Evolutionary conservation across 2,329 filamentous ascomycete species (phyloP).

Genomic region (Xylaria sp.): DNA sequence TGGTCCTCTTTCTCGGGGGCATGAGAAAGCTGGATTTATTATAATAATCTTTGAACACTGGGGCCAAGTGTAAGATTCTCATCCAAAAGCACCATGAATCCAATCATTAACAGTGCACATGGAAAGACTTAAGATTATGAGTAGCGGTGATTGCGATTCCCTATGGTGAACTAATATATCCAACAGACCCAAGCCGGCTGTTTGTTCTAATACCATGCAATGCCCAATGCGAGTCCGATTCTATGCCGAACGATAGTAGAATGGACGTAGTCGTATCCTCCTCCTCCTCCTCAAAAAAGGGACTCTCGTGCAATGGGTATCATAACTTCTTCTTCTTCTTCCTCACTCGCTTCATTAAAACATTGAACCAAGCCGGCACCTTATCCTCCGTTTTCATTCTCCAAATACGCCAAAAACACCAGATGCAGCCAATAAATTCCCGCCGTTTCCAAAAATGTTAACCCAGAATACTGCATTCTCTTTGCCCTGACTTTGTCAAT

Average conservation of each 20-base stretch:
- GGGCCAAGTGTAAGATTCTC: no score
- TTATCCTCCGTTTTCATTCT: constrained; percentile 7
- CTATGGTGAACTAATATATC: constrained; percentile 14
- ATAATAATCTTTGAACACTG: no score
- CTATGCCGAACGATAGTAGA: constrained; percentile 30
- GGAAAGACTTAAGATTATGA: neutral
- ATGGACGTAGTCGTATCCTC: constrained; percentile 9
- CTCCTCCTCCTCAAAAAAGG: constrained; percentile 7
- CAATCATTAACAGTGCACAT: neutral
- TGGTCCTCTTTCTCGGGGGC: no score
- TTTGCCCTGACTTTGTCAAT: neutral
- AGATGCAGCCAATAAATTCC: constrained; percentile 11
- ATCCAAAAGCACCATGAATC: no score
- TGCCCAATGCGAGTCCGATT: constrained; percentile 29
- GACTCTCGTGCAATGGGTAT: constrained; percentile 35
- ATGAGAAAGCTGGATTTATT: no score
- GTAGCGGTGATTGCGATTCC: constrained; percentile 12
- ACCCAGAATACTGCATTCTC: neutral
- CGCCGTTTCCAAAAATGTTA: neutral
- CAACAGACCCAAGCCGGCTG: constrained; percentile 7
- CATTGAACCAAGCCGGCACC: constrained; percentile 22
- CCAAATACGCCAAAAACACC: constrained; percentile 4
- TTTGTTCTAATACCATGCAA: constrained; percentile 27
- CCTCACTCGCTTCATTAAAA: constrained; percentile 3
- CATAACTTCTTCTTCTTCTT: constrained; percentile 17